Evolutionary conservation across 805 yeast species (phyloP), one percentile per base, ranked within the genome.

Genomic region (Brettanomyces anomalus): DNA sequence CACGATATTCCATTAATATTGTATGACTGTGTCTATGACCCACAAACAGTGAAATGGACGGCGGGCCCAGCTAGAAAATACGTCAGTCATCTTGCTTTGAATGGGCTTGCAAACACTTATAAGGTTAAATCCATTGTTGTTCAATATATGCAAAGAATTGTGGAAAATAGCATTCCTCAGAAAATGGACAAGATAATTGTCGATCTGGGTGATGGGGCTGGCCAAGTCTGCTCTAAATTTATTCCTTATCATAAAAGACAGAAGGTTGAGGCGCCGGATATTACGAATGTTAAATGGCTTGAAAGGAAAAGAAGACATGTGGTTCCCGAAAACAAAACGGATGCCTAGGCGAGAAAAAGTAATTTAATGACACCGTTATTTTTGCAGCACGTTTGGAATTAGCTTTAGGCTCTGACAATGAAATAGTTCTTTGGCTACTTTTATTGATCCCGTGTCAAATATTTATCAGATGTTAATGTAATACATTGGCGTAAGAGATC

Each of bases 1-100:
- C 75, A 82, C 55, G 97, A 90, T 50, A 65, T 82, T 5, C 98
- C 98, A 1, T 67, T 93, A 51, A 80, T 90, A 3, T 64, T 93
- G 34, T 88, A 82, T 57, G 95, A 90, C 55, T 90, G 97, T 61
- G 76, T 73, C 13, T 93, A 76, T 56, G 77, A 78, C 6, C 62
- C 56, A 4, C 28, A 37, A 1, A 72, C 71, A 3, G 70, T 88
- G 63, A 80, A 77, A 48, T 90, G 96, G 95, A 55, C 54, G n/a
- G 48, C 57, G 4, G 54, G 53, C 0, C 47, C 56, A 1, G 46
- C 56, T 2, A 69, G 68, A 44, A 52, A 67, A 10, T 54, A 64
- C 16, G 68, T 67, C 43, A 70, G 73, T 20, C 61, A 68, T n/a
- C 56, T 64, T 13, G 61, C 61, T 1, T 67, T 77, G 31, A 65